Conservation (phyloP, 768 basidiomycete genomes). For the Cystofilobasidium ferigula region DNA sequence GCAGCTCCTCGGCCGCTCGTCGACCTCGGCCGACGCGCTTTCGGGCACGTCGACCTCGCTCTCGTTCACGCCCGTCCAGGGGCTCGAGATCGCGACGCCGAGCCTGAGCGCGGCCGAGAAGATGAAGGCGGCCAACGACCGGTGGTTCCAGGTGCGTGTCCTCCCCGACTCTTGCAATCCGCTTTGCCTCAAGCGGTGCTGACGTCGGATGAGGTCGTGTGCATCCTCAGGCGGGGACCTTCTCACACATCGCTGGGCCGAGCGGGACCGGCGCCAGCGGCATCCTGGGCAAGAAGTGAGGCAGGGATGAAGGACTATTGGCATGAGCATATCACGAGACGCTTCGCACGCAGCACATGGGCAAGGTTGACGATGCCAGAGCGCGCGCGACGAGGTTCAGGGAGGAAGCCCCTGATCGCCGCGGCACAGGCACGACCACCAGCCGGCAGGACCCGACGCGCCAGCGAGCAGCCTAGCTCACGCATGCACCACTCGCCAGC, state of each 20-base stretch:
- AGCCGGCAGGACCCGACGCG: too few species aligned
- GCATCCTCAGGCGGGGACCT: slow-evolving; percentile 3
- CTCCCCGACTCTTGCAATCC: too few species aligned
- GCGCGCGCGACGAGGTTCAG: too few species aligned
- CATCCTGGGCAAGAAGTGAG: slow-evolving; percentile 12
- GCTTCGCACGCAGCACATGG: too few species aligned
- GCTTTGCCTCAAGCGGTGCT: too few species aligned
- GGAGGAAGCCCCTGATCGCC: too few species aligned
- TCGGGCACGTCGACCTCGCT: slow-evolving; percentile 85
- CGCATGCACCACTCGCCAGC: too few species aligned
- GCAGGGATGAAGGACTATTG: too few species aligned
- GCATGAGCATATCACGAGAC: too few species aligned
- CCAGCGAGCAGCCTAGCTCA: too few species aligned
- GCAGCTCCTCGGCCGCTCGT: slow-evolving; percentile 66
- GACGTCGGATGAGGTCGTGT: too few species aligned
- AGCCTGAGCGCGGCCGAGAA: slow-evolving; percentile 54
- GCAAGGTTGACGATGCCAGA: background rate
- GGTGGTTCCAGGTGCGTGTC: slow-evolving; percentile 56
- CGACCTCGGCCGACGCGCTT: slow-evolving; percentile 47
- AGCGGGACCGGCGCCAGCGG: slow-evolving; percentile 12
- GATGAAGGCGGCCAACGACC: slow-evolving; percentile 90
- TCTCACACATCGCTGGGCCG: slow-evolving; percentile 16
- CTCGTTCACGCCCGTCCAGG: slow-evolving; percentile 92
- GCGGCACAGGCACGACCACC: too few species aligned
- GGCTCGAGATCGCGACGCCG: slow-evolving; percentile 89